Percentiles rank a stretch among this genome's conserved stretches.
Conservation (phyloP, 768 basidiomycete species). For the Termitomyces sp. region DNA sequence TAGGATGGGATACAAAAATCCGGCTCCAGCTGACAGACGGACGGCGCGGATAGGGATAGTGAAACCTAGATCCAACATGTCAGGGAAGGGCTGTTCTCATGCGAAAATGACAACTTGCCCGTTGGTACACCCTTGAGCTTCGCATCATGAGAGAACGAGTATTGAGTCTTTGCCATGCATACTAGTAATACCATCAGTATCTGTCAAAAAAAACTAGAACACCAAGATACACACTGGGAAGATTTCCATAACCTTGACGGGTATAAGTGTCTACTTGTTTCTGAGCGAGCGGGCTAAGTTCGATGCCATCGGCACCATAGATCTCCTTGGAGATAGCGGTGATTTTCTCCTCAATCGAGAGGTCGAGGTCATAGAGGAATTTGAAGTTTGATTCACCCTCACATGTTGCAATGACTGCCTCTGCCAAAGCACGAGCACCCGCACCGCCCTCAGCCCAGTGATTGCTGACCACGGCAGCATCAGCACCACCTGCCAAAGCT, state of each 20-base stretch:
- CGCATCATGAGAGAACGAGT: slow-evolving; percentile 95
- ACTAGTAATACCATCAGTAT: slow-evolving; percentile 40
- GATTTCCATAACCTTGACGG: slow-evolving; percentile 74
- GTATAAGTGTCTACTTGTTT: slow-evolving; percentile 90
- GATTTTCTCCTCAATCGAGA: slow-evolving; percentile 87
- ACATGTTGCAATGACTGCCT: slow-evolving; percentile 87
- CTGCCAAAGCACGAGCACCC: slow-evolving; percentile 85
- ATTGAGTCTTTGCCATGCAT: slow-evolving; percentile 97
- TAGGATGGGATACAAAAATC: slow-evolving; percentile 93
- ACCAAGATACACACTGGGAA: slow-evolving; percentile 58
- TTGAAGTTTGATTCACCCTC: slow-evolving; percentile 81
- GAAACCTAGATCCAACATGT: slow-evolving; percentile 53
- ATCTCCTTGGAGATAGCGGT: slow-evolving; percentile 82
- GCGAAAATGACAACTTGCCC: slow-evolving; percentile 32
- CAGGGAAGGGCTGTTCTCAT: not conserved
- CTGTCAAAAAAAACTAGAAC: not conserved
- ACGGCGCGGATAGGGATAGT: slow-evolving; percentile 88
- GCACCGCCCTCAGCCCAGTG: slow-evolving; percentile 97
- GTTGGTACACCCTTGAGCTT: slow-evolving; percentile 86
- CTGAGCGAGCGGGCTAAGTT: slow-evolving; percentile 78
- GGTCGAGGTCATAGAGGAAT: slow-evolving; percentile 86
- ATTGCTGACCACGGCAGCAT: slow-evolving; percentile 92
- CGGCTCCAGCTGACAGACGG: slow-evolving; percentile 86
- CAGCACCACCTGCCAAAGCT: slow-evolving; percentile 82
- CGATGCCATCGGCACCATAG: slow-evolving; percentile 90